Evolutionary conservation across 148 eudicot species (phyloP).

Genomic region (Rhododendron vialii): DNA sequence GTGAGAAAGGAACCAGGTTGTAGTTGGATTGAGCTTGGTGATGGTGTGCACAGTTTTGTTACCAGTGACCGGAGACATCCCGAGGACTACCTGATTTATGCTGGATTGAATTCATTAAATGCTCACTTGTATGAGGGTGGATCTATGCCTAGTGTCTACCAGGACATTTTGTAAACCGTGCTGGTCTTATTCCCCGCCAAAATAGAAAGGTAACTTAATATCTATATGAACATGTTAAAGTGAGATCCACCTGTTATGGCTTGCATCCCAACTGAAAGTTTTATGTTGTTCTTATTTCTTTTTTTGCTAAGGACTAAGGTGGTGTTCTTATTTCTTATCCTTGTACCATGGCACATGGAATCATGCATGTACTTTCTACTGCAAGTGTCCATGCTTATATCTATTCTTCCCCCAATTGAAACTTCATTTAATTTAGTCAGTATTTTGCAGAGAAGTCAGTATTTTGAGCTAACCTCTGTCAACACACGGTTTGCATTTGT

Average conservation of each 20-base stretch:
- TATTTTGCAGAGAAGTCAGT: too few relatives aligned
- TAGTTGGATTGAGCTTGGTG: constrained; percentile 63
- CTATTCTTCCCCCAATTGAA: too few relatives aligned
- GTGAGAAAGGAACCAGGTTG: constrained; percentile 62
- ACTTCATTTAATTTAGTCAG: too few relatives aligned
- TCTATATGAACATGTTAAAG: background rate
- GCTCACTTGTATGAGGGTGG: constrained; percentile 35
- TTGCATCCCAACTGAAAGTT: background rate
- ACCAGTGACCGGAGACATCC: constrained; percentile 43
- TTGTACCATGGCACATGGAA: background rate
- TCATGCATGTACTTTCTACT: background rate
- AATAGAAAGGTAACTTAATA: background rate
- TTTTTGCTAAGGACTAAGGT: too few relatives aligned
- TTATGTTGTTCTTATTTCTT: background rate
- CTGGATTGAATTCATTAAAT: constrained; percentile 36
- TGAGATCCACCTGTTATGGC: background rate
- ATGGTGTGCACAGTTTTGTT: constrained; percentile 37
- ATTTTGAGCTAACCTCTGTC: too few relatives aligned
- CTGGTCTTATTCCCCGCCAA: background rate
- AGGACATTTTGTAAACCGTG: background rate
- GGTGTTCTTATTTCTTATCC: background rate
- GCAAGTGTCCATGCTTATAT: too few relatives aligned
- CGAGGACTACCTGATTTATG: constrained; percentile 39
- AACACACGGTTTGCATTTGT: background rate
- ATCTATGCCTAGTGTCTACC: constrained; percentile 19